Evolutionary conservation across 148 eudicot species (phyloP).

Genomic region (Limonium bicolor): DNA sequence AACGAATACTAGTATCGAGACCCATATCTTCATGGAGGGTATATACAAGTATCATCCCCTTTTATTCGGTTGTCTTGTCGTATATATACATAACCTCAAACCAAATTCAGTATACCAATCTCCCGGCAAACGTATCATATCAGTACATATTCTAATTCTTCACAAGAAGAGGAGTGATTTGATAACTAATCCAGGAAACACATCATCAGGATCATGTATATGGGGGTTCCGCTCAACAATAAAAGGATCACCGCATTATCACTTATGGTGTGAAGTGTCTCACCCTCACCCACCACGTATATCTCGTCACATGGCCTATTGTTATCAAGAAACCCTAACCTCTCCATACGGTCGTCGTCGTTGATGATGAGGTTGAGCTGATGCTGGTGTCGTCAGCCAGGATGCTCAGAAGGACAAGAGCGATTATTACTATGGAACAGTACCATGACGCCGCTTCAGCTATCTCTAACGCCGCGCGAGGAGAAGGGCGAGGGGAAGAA

Average conservation of each 20-base stretch:
- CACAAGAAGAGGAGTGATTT: constrained; percentile 52
- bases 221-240: constrained; percentile 80
- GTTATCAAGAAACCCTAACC: neutral
- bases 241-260: constrained; percentile 75
- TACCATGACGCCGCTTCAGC: constrained; percentile 41
- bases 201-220: constrained; percentile 73
- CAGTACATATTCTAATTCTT: too few relatives aligned
- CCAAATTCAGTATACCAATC: too few relatives aligned
- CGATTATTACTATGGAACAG: constrained; percentile 27
- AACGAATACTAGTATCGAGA: too few relatives aligned
- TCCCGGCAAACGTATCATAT: too few relatives aligned
- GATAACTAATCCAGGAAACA: constrained; percentile 64
- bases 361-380: too few relatives aligned
- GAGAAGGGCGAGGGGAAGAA: too few relatives aligned
- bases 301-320: constrained; percentile 44
- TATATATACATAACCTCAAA: too few relatives aligned
- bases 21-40: too few relatives aligned
- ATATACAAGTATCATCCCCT: too few relatives aligned
- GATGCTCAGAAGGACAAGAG: constrained; percentile 4
- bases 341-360: neutral
- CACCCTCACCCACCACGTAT: constrained; percentile 70
- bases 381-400: too few relatives aligned
- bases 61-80: too few relatives aligned
- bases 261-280: constrained; percentile 52
- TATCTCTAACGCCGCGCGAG: constrained; percentile 12